phyloP scores from a whole-genome alignment of 2,329 filamentous ascomycete species.

The Neophaeococcomyces mojaviensis region DNA sequence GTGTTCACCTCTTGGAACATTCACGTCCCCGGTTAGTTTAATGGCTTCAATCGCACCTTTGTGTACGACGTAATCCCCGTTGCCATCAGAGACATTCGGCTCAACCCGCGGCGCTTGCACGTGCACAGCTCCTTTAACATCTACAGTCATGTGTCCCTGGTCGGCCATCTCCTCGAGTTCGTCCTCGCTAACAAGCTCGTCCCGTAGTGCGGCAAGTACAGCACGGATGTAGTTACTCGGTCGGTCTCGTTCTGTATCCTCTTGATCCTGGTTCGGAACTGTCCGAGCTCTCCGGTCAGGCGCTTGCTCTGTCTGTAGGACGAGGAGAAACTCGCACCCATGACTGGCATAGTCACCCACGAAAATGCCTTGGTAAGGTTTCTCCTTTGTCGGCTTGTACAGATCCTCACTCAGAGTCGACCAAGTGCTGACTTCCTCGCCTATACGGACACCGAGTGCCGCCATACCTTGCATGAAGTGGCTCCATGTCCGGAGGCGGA shows the following conservation, averaged over 20 bases:
- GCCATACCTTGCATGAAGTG: constrained; percentile 47
- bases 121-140: neutral
- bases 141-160: neutral
- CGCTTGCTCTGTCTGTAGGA: constrained; percentile 64
- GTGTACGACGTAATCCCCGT: constrained; percentile 44
- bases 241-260: neutral
- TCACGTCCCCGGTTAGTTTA: constrained; percentile 86
- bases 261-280: neutral
- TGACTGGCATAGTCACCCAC: constrained; percentile 83
- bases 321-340: constrained; percentile 77
- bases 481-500: constrained; percentile 70
- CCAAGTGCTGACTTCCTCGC: constrained; percentile 52
- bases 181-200: constrained; percentile 23
- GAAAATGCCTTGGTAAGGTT: constrained; percentile 87
- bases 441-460: constrained; percentile 34
- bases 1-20: constrained; percentile 78
- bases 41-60: constrained; percentile 69
- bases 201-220: constrained; percentile 3
- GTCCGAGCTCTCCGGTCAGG: constrained; percentile 28
- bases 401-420: constrained; percentile 65
- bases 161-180: constrained; percentile 36
- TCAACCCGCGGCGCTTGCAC: neutral
- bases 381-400: constrained; percentile 73
- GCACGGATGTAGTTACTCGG: constrained; percentile 3
- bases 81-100: constrained; percentile 3